A percentile compares a stretch with the other conserved stretches of the same genome.
phyloP scores from a whole-genome alignment of 176 grass and related monocot species.

The Bothriochloa decipiens region DNA sequence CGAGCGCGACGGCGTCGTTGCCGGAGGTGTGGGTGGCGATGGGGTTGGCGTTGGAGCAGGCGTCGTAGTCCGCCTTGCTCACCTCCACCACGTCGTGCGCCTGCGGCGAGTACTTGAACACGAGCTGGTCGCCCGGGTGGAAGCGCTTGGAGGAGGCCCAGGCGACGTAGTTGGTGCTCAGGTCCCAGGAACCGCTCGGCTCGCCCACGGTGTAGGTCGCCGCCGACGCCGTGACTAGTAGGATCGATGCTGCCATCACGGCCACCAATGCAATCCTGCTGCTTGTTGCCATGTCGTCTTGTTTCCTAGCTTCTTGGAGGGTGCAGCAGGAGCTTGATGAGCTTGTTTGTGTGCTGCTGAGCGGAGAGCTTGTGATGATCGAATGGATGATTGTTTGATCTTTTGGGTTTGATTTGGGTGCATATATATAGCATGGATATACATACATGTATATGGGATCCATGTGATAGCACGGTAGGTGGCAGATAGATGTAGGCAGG shows the following conservation, averaged over 20 bases:
- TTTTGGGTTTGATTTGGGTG: neutral
- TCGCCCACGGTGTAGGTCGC: conserved; percentile 56
- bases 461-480: neutral
- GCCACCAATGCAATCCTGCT: conserved; percentile 10
- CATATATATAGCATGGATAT: neutral
- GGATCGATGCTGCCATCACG: neutral
- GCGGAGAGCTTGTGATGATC: neutral
- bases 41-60: conserved; percentile 38
- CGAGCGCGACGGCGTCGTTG: conserved; percentile 18
- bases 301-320: neutral
- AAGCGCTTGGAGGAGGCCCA: conserved; percentile 62
- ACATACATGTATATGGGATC: neutral
- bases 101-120: conserved; percentile 47
- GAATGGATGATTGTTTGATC: neutral
- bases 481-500: neutral
- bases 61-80: conserved; percentile 43
- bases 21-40: conserved; percentile 44
- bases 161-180: conserved; percentile 33
- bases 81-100: conserved; percentile 62
- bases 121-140: conserved; percentile 39
- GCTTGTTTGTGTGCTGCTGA: neutral
- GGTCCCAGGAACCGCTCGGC: conserved; percentile 53
- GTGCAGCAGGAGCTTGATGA: neutral
- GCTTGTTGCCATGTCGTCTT: conserved; percentile 5
- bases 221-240: conserved; percentile 38